Conservation (phyloP, 495 filamentous ascomycete genomes). For the Penicillium nucicola region DNA sequence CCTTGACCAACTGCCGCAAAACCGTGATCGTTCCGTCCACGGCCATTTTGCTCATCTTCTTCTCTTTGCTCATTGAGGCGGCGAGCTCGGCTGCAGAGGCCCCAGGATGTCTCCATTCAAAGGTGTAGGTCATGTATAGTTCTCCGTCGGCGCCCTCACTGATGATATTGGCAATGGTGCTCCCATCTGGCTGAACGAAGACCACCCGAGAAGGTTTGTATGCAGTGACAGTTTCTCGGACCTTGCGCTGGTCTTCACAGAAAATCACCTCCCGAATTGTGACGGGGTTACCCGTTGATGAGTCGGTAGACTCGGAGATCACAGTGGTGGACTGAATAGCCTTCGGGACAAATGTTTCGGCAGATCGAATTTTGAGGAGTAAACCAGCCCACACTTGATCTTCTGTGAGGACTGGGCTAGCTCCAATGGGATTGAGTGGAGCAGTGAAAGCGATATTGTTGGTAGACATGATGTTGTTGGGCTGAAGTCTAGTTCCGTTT, state of each 20-base stretch:
- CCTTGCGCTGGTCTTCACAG: conserved; percentile 14
- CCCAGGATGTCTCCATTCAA: too few species aligned
- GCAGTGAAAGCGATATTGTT: too few species aligned
- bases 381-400: conserved; percentile 50
- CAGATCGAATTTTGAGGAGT: conserved; percentile 44
- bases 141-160: conserved; percentile 42
- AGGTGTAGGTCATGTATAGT: too few species aligned
- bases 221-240: conserved; percentile 21
- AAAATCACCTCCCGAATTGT: conserved; percentile 21
- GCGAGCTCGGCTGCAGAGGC: conserved; percentile 28
- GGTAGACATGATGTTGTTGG: too few species aligned
- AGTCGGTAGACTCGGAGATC: conserved; percentile 30
- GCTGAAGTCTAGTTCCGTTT: too few species aligned
- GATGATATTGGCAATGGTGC: conserved; percentile 45
- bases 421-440: too few species aligned
- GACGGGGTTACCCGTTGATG: conserved; percentile 23
- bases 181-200: conserved; percentile 30
- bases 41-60: conserved; percentile 19
- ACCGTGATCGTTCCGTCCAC: conserved; percentile 34
- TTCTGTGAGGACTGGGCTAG: too few species aligned
- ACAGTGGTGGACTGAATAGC: conserved; percentile 42
- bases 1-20: conserved; percentile 29
- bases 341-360: conserved; percentile 49
- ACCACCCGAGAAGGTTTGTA: conserved; percentile 24
- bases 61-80: conserved; percentile 25